phyloP scores from a whole-genome alignment of 106 monocot genomes.

The Phalaenopsis equestris region DNA sequence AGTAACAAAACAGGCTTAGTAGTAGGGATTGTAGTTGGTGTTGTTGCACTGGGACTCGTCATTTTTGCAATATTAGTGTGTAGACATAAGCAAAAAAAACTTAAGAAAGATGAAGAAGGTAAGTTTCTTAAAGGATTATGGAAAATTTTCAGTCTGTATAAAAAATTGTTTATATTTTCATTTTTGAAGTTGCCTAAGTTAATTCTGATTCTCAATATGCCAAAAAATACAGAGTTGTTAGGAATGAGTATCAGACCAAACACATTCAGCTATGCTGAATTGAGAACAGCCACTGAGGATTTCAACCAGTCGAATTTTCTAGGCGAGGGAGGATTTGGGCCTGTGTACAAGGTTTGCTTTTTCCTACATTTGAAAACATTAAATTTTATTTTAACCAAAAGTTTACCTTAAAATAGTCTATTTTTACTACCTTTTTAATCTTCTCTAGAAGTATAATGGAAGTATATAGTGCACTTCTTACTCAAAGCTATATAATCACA shows the following conservation, averaged over 20 bases:
- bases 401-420: too few relatives aligned
- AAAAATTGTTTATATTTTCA: neutral
- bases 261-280: constrained; percentile 51
- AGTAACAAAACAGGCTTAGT: constrained; percentile 37
- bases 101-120: constrained; percentile 46
- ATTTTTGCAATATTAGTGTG: constrained; percentile 26
- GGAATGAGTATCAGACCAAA: constrained; percentile 30
- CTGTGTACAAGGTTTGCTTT: constrained; percentile 50
- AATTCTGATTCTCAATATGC: constrained; percentile 1
- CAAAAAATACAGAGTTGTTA: constrained; percentile 31
- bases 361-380: neutral
- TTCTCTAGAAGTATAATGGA: neutral
- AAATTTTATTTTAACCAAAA: neutral
- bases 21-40: constrained; percentile 37
- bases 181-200: neutral
- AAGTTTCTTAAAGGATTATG: neutral
- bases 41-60: constrained; percentile 15
- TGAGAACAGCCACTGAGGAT: constrained; percentile 48
- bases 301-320: constrained; percentile 56
- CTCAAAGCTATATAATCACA: too few relatives aligned
- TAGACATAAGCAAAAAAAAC: constrained; percentile 26
- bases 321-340: constrained; percentile 73
- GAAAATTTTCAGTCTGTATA: neutral
- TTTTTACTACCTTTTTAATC: too few relatives aligned
- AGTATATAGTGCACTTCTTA: neutral